These are phyloP conservation scores for Nitzschia sp. DNA, from an alignment of 108 stramenopile species.

Conservation along the genomic window DNA sequence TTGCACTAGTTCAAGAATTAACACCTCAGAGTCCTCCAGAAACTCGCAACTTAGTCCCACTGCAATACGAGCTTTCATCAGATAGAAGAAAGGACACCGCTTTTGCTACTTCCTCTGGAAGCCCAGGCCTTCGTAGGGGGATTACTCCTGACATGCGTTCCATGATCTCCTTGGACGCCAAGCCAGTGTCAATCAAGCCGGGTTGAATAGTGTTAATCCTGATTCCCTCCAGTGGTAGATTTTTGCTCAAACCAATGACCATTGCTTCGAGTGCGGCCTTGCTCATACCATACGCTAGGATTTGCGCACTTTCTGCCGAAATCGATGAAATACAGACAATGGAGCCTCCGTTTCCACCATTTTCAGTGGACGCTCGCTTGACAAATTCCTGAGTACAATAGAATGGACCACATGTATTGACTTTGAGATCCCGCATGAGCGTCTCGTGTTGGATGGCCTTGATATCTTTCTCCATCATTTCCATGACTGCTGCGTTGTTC, in stretches of 20 bases:
- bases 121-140: slow-evolving; percentile 20
- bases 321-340: slow-evolving; percentile 29
- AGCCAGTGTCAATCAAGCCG: slow-evolving; percentile 31
- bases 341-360: slow-evolving; percentile 23
- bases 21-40: slow-evolving; percentile 22
- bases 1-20: no score
- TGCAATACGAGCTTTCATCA: slow-evolving; percentile 30
- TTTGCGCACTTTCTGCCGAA: slow-evolving; percentile 22
- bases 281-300: slow-evolving; percentile 32
- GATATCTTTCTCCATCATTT: slow-evolving; percentile 29
- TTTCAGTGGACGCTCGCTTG: slow-evolving; percentile 6
- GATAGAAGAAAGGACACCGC: slow-evolving; percentile 25
- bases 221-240: slow-evolving; percentile 26
- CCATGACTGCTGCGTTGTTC: slow-evolving; percentile 34
- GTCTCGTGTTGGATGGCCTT: slow-evolving; percentile 7
- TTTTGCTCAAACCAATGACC: slow-evolving; percentile 25
- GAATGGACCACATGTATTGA: slow-evolving; percentile 25
- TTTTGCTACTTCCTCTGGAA: slow-evolving; percentile 23
- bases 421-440: slow-evolving; percentile 9
- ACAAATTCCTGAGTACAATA: slow-evolving; percentile 30
- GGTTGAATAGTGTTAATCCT: slow-evolving; percentile 30
- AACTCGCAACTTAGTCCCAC: slow-evolving; percentile 26
- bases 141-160: slow-evolving; percentile 26
- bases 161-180: slow-evolving; percentile 28
- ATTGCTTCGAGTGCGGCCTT: slow-evolving; percentile 34